These are phyloP conservation scores for Pelargonium nanum DNA, from an alignment of 345 rosid genomes.

Conservation along the genomic window DNA sequence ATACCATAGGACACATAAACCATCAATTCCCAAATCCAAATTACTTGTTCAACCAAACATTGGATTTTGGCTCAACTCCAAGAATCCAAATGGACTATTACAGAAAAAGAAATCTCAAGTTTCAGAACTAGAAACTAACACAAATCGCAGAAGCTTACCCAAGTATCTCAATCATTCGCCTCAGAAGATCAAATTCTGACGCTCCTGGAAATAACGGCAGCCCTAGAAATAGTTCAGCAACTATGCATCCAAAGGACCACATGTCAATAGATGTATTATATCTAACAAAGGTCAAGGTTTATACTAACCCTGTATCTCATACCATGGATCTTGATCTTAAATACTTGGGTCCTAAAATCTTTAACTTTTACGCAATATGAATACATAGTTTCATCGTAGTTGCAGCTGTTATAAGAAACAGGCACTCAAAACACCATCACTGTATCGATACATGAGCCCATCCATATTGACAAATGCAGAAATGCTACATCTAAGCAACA, in stretches of 20 bases:
- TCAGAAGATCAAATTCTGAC: constrained; percentile 91
- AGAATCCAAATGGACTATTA: no score
- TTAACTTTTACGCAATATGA: background rate
- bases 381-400: no score
- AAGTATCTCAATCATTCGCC: constrained; percentile 80
- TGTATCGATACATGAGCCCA: no score
- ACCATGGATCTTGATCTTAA: background rate
- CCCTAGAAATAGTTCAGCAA: constrained; percentile 94
- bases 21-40: no score
- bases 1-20: no score
- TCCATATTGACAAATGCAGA: no score
- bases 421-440: background rate
- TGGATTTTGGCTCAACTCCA: no score
- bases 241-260: constrained; percentile 99
- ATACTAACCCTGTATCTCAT: constrained; percentile 5
- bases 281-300: constrained; percentile 51
- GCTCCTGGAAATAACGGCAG: constrained; percentile 97
- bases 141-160: constrained; percentile 44
- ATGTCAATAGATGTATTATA: constrained; percentile 93
- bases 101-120: background rate
- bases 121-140: background rate
- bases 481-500: no score
- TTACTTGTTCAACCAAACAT: no score
- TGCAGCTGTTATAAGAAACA: no score
- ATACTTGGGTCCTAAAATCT: no score